These are phyloP conservation scores for Fragaria iinumae DNA, from an alignment of 306 rosid genomes.

Conservation along the genomic window DNA sequence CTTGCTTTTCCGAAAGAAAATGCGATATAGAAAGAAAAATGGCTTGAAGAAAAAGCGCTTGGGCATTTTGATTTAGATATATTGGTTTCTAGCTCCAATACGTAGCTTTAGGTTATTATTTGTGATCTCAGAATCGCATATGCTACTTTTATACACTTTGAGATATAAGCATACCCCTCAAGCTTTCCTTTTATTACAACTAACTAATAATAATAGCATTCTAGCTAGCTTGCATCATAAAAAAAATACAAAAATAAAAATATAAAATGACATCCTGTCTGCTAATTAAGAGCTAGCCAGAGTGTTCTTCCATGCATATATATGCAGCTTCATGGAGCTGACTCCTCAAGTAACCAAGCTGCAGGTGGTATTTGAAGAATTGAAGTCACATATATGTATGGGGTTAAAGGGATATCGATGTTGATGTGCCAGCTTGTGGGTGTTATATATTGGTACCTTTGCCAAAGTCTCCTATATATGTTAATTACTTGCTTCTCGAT, in stretches of 20 bases:
- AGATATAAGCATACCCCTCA: not conserved
- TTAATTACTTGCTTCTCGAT: not conserved
- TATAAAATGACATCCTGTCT: not conserved
- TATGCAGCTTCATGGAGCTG: not conserved
- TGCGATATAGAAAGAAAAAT: conserved; percentile 49
- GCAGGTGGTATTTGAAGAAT: not conserved
- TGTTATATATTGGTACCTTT: not conserved
- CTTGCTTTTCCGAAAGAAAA: conserved; percentile 45
- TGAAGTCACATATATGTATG: too few species aligned
- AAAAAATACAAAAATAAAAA: too few species aligned
- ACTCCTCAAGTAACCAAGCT: not conserved
- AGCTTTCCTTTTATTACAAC: not conserved
- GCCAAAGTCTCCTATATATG: not conserved
- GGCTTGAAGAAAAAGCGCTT: conserved; percentile 1
- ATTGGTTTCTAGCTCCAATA: not conserved
- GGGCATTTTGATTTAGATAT: conserved; percentile 32
- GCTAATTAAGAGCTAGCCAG: not conserved
- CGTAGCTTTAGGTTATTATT: not conserved
- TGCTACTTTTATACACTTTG: not conserved
- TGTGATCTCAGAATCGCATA: not conserved
- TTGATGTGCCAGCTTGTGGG: not conserved
- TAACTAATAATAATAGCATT: not conserved
- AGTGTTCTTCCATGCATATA: not conserved
- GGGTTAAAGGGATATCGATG: not conserved
- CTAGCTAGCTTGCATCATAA: too few species aligned